A percentile compares a stretch with the other conserved stretches of the same genome.
Conservation (phyloP, 2,329 filamentous ascomycete species). For the Calonectria leucothoes region DNA sequence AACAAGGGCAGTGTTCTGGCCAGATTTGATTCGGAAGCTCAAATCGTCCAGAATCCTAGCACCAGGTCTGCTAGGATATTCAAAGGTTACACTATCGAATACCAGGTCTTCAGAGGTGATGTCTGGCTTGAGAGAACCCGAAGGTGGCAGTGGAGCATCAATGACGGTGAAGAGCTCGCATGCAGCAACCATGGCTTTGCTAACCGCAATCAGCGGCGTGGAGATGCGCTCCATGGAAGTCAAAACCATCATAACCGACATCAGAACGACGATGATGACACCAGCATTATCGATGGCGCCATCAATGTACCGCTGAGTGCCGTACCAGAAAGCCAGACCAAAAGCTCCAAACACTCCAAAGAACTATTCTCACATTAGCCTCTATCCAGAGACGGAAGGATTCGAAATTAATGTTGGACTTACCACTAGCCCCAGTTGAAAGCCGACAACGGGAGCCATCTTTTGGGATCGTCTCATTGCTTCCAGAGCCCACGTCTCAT, state of each 20-base stretch:
- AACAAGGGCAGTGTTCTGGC: conserved; percentile 76
- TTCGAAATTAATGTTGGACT: neutral
- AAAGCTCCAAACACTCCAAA: conserved; percentile 51
- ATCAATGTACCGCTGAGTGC: conserved; percentile 49
- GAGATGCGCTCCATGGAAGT: conserved; percentile 51
- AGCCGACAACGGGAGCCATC: conserved; percentile 38
- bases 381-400: neutral
- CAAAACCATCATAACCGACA: conserved; percentile 53
- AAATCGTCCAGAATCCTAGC: conserved; percentile 54
- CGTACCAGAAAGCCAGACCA: conserved; percentile 58
- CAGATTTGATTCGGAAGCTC: conserved; percentile 64
- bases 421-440: conserved; percentile 33
- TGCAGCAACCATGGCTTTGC: conserved; percentile 44
- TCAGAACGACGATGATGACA: conserved; percentile 51
- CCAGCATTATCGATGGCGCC: conserved; percentile 49
- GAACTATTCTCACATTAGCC: conserved; percentile 33
- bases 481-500: conserved; percentile 51
- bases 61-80: conserved; percentile 35
- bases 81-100: conserved; percentile 47
- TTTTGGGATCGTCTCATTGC: conserved; percentile 49
- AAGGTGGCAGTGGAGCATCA: conserved; percentile 36
- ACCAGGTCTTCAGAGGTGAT: conserved; percentile 56
- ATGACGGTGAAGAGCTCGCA: conserved; percentile 45
- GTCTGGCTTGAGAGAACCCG: conserved; percentile 38
- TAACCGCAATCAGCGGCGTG: conserved; percentile 51